Conservation (phyloP, 352 stramenopile genomes). For the Globisporangium nodosum region DNA sequence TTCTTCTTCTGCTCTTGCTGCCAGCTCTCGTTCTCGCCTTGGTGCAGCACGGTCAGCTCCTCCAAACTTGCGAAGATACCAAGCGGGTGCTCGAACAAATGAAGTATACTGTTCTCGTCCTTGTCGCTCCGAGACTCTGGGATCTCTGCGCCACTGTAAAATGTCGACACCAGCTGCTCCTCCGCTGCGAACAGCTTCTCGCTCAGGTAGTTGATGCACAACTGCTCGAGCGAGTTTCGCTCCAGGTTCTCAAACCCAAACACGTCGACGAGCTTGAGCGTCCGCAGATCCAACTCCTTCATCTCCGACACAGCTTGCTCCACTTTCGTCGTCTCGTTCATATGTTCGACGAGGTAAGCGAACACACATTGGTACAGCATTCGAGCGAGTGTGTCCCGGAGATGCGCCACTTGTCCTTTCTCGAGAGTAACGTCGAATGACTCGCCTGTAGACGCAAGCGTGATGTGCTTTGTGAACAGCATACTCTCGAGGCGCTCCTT, state of each 20-base stretch:
- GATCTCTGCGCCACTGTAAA: background rate
- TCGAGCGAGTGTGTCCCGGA: constrained; percentile 47
- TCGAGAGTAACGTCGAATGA: constrained; percentile 47
- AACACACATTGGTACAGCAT: constrained; percentile 59
- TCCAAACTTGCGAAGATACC: constrained; percentile 66
- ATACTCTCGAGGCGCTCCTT: constrained; percentile 26
- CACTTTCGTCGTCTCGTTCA: constrained; percentile 42
- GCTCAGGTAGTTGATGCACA: constrained; percentile 82
- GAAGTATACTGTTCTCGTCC: constrained; percentile 19
- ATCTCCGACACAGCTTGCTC: constrained; percentile 3
- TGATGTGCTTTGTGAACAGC: constrained; percentile 42
- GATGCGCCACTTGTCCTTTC: constrained; percentile 35
- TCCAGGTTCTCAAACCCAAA: constrained; percentile 74
- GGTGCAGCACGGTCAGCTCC: constrained; percentile 59
- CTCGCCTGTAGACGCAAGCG: constrained; percentile 40
- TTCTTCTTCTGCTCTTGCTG: constrained; percentile 63
- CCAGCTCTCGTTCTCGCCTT: constrained; percentile 34
- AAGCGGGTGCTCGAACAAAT: constrained; percentile 44
- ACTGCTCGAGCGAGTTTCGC: constrained; percentile 67
- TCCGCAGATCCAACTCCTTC: constrained; percentile 7
- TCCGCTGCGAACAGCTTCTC: constrained; percentile 64
- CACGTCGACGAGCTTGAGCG: constrained; percentile 59
- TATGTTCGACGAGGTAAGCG: constrained; percentile 29
- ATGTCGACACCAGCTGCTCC: constrained; percentile 10
- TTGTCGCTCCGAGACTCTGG: background rate